Conservation (phyloP, 2,329 filamentous ascomycete species). For the Fusarium sterilihyphosum region DNA sequence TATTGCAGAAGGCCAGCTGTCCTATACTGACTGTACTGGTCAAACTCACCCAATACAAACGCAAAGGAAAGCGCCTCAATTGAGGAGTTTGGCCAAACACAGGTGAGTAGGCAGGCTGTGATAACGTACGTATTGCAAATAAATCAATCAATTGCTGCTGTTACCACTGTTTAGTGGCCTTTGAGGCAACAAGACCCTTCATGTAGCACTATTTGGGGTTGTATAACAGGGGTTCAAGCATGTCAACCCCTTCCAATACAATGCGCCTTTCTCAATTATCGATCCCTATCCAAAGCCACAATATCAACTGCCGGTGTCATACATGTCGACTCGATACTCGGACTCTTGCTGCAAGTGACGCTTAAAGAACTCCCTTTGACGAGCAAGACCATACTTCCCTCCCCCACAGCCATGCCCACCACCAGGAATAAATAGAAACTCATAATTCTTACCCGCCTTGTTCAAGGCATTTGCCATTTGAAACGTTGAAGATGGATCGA, state of each 20-base stretch:
- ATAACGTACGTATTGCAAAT: not conserved
- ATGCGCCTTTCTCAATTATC: not conserved
- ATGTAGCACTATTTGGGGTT: conserved; percentile 15
- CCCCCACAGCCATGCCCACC: conserved; percentile 33
- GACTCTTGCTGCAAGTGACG: conserved; percentile 18
- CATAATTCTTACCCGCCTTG: conserved; percentile 43
- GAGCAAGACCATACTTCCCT: conserved; percentile 27
- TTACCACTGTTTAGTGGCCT: not conserved
- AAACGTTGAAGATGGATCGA: conserved; percentile 45
- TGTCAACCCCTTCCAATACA: not conserved
- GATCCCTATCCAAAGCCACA: not conserved
- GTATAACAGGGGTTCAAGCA: conserved; percentile 9
- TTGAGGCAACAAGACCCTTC: conserved; percentile 14
- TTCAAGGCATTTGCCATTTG: conserved; percentile 43
- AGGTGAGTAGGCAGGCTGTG: not conserved
- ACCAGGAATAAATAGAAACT: conserved; percentile 43
- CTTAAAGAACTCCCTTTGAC: conserved; percentile 31
- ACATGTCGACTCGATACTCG: conserved; percentile 5
- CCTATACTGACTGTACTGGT: conserved; percentile 19
- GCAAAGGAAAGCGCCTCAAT: conserved; percentile 27
- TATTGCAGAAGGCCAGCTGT: conserved; percentile 38
- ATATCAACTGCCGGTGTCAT: not conserved
- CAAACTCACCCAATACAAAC: conserved; percentile 12
- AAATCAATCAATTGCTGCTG: not conserved
- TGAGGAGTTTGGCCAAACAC: not conserved